Evolutionary conservation across 352 stramenopile genomes (phyloP), one percentile per base, ranked within the genome.

Genomic region (Pseudoperonospora humuli): DNA sequence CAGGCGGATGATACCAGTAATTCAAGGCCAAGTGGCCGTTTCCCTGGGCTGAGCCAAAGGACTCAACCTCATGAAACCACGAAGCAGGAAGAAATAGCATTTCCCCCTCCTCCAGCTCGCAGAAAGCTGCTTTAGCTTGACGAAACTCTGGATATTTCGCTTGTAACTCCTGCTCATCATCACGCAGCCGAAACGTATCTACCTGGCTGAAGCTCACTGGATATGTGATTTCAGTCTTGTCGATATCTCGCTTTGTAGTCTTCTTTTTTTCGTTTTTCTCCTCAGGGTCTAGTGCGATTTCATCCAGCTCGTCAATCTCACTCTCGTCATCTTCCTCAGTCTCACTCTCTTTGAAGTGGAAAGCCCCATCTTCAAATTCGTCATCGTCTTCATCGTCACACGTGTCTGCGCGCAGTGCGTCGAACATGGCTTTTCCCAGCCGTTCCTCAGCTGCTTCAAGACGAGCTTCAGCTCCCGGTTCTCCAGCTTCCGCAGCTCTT

Each of bases 1-100:
- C 79, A 0, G 84, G 84, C 15, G 84, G 84, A 34, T 95, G 84
- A 50, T 82, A 89, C 84, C 84, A 95, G 49, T 95, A 95, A 56
- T 95, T 95, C 29, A 95, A 61, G 24, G 84, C 84, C 26, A 94
- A 43, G 45, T 95, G 84, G 9, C 84, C 80, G 18, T 80, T 67
- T 21, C 45, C 54, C 34, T 45, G 36, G 3, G 47, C 46, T 15
- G 72, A 67, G 13, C 67, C 64, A 27, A 77, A 86, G 7, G 89
- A 97, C 45, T 85, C 85, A 7, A 98, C 96, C 52, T 98, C 89
- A 59, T 99, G 96, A 61, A 98, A 98, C 95, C 95, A 99, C 7
- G 88, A 95, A 10, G 94, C 93, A 26, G 96, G 96, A 15, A 99
- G 70, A 50, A 97, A 99, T 9, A 99, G 65, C 67, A 97, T 97